Base-by-base conservation (phyloP, 352 stramenopile species). In the Globisporangium mamillatum region DNA sequence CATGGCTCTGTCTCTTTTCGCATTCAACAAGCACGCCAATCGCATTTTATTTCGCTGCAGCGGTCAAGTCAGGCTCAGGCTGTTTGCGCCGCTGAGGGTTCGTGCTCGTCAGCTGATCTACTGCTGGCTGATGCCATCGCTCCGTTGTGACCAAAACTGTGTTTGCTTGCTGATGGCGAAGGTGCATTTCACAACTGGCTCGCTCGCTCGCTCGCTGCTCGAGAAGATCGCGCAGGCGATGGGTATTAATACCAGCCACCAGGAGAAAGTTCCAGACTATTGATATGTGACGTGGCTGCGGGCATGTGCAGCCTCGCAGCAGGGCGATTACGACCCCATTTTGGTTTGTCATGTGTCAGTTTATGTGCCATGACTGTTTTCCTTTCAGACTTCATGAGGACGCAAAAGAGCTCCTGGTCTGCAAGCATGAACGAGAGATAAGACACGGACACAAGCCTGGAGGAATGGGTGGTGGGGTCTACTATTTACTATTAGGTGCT, bases 241-340 rank as follows among this genome's bases (percentile, higher is more conserved):
- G 54, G 54, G 25, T 60, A 32, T 32, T 32, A 32, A 4, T 32
- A 29, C 54, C 34, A 41, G 4, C 16, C 16, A 34, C 54, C 29
- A 61, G 20, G 29, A 61, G 55, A 61, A 61, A 34, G 29, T 61
- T 61, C 55, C 44, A 20, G 16, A n/a, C 41, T 50, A 50, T 24
- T 59, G 14, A 59, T 27, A 59, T 41, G 54, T 32, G 52, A 32
- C 12, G 22, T 58, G 53, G 29, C 55, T 46, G 18, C 20, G 14
- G 6, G 20, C 27, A 6, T 44, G 27, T 60, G 22, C 24, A 9
- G 55, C 34, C 55, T 60, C 27, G 27, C 55, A 61, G 18, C 29
- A 46, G 9, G 9, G 8, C 29, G 55, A 46, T 61, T 61, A 46
- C 55, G 24, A 29, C 9, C 24, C 29, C 18, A 24, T 12, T 27